Conservation (phyloP, 768 basidiomycete species). For the Tylopilus vinaceipallidus region DNA sequence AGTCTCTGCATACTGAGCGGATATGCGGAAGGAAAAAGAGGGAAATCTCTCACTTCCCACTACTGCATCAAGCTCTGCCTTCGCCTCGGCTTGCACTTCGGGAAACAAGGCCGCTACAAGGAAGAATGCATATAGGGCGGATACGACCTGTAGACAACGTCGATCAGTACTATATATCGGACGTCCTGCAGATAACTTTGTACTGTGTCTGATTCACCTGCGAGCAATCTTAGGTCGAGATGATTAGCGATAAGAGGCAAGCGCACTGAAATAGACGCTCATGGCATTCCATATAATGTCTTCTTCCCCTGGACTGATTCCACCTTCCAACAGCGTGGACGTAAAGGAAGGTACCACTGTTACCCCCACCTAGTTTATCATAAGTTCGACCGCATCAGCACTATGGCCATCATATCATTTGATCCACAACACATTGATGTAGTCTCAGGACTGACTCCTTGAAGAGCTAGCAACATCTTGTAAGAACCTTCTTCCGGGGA, state of each 20-base stretch:
- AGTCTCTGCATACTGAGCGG: slow-evolving; percentile 23
- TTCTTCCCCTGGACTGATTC: slow-evolving; percentile 16
- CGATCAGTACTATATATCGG: slow-evolving; percentile 25
- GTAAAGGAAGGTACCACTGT: slow-evolving; percentile 19
- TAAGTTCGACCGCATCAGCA: background rate
- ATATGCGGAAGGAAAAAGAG: slow-evolving; percentile 23
- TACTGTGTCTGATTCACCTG: slow-evolving; percentile 47
- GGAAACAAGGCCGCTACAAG: slow-evolving; percentile 23
- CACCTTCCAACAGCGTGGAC: slow-evolving; percentile 11
- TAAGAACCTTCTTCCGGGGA: slow-evolving; percentile 36
- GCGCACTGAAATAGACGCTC: slow-evolving; percentile 8
- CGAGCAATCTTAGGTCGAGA: background rate
- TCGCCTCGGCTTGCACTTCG: slow-evolving; percentile 21
- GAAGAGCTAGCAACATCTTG: slow-evolving; percentile 26
- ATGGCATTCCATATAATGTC: slow-evolving; percentile 20
- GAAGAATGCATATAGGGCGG: slow-evolving; percentile 21
- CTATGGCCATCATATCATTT: slow-evolving; percentile 39
- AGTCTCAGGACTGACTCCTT: slow-evolving; percentile 43
- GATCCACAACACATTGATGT: slow-evolving; percentile 41
- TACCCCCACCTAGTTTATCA: slow-evolving; percentile 8
- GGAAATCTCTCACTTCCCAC: slow-evolving; percentile 24
- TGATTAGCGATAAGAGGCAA: background rate
- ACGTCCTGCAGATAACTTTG: slow-evolving; percentile 32
- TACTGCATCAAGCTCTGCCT: slow-evolving; percentile 24
- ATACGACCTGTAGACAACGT: slow-evolving; percentile 4